A percentile compares a stretch with the other conserved stretches of the same genome.
Evolutionary conservation across 495 filamentous ascomycete species (phyloP).

Genomic region (Neurospora cerealis): DNA sequence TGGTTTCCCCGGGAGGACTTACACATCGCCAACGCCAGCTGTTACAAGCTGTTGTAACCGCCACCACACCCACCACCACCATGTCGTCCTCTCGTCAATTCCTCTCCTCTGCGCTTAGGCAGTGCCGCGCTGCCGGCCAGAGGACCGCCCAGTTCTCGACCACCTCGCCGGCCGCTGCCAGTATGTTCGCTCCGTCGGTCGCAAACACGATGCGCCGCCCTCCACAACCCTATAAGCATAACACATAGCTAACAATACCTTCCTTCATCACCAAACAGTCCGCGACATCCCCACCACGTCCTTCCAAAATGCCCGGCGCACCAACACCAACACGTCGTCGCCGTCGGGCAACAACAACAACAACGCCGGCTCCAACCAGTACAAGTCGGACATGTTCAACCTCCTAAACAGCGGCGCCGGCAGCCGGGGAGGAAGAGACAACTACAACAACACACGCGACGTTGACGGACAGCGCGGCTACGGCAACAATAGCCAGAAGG

Average conservation of each 20-base stretch:
- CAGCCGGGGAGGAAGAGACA: background rate
- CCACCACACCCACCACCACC: background rate
- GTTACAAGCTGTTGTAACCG: background rate
- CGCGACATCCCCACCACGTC: constrained; percentile 7
- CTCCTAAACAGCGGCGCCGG: constrained; percentile 2
- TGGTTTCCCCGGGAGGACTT: background rate
- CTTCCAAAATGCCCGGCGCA: constrained; percentile 6
- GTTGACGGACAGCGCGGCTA: background rate
- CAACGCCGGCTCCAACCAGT: constrained; percentile 4
- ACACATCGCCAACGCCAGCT: background rate
- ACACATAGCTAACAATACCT: constrained; percentile 1
- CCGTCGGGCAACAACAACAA: constrained; percentile 10
- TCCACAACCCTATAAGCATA: background rate
- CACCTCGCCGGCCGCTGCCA: background rate
- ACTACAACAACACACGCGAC: background rate
- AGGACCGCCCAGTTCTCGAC: constrained; percentile 7
- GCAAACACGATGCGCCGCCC: background rate
- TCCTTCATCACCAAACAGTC: constrained; percentile 1
- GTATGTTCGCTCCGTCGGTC: background rate
- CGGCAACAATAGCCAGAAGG: background rate
- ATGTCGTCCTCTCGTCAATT: constrained; percentile 7
- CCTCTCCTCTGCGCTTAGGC: constrained; percentile 6
- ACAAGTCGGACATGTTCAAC: background rate
- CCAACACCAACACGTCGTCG: background rate
- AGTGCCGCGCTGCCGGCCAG: constrained; percentile 1